Evolutionary conservation across 345 rosid species (phyloP), one percentile per base, ranked within the genome.

Genomic region (Turritis glabra): DNA sequence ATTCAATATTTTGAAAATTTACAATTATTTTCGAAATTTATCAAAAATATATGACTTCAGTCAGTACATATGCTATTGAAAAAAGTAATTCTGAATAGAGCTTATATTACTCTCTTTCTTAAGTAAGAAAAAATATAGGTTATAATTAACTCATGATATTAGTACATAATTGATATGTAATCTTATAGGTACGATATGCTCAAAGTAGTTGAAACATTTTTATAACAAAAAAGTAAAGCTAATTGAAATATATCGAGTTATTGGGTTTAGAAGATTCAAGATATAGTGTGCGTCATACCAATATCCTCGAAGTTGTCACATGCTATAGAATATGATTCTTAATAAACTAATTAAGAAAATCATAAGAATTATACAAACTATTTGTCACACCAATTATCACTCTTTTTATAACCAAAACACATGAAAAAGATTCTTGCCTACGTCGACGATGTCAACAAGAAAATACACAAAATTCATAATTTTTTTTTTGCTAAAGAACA

Each of bases 281-380:
- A 67, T 75, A 64, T 66, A 50, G 11, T 58, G 35, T 67, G 43
- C 52, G 73, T 58, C 73, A 67, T 75, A 22, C 61, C 68, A 58
- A 75, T 75, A 68, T 62, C 68, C 14, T 60, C 29, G 56, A 67
- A 75, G 53, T 75, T 47, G 30, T 52, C 74, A 75, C 56, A 60
- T 52, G 74, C 50, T 40, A 67, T 22, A 48, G 22, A 68, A 75
- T 51, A 51, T 18, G 53, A 29, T 59, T 54, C n/a, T 33, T 14
- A 38, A 52, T 68, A 51, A 50, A 59, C 60, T 67, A 38, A 41
- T 51, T 51, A 59, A 52, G 47, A 27, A 58, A 75, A 41, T 51
- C 38, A 35, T 40, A 15, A 51, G 29, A 67, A 27, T 67, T 12
- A 67, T 57, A 66, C 48, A 46, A 50, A 23, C 38, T 75, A 67